Evolutionary conservation across 768 basidiomycete species (phyloP).

Genomic region (Lentinula edodes): DNA sequence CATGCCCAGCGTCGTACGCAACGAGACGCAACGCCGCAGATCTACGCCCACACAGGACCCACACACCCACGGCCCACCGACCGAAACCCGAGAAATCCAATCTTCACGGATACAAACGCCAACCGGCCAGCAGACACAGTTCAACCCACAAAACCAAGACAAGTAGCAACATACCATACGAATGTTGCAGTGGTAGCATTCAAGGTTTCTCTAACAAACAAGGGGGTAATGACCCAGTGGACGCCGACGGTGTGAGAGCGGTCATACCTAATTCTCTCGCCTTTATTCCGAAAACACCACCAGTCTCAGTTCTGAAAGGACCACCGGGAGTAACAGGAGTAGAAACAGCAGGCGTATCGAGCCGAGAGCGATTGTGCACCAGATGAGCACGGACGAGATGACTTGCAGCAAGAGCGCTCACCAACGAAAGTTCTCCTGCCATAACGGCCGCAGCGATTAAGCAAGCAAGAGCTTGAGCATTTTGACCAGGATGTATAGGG

Average conservation of each 20-base stretch:
- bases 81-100: no score
- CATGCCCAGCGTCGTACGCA: no score
- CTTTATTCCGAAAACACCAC: slow-evolving; percentile 8
- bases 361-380: slow-evolving; percentile 83
- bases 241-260: slow-evolving; percentile 26
- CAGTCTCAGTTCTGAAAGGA: slow-evolving; percentile 11
- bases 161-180: not conserved
- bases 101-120: no score
- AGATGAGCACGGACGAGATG: slow-evolving; percentile 93
- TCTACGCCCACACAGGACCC: no score
- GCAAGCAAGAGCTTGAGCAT: slow-evolving; percentile 84
- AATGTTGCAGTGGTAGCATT: no score
- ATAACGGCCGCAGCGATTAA: slow-evolving; percentile 91
- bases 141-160: not conserved
- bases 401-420: slow-evolving; percentile 91
- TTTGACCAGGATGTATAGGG: slow-evolving; percentile 78
- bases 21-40: no score
- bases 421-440: slow-evolving; percentile 92
- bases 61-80: no score
- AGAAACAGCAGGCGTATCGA: slow-evolving; percentile 68
- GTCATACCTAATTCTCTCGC: not conserved
- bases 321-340: slow-evolving; percentile 62
- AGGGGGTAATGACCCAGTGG: slow-evolving; percentile 38
- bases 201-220: slow-evolving; percentile 22
- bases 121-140: not conserved